Base-by-base conservation (phyloP, 2,329 filamentous ascomycete species). In the Sporothrix inflata region DNA sequence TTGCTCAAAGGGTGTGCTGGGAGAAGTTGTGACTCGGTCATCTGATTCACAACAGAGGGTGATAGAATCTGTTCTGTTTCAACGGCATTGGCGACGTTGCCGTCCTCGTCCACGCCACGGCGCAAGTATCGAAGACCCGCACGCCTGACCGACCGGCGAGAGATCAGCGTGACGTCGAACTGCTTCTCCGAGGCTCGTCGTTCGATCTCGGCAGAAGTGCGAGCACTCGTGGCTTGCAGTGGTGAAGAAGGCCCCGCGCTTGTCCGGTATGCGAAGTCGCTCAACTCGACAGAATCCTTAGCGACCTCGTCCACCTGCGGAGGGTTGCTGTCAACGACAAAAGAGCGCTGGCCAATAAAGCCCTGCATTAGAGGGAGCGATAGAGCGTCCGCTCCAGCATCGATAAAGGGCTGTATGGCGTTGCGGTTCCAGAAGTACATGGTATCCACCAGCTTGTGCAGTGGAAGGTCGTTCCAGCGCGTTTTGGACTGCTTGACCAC, bases 41-140 rank as follows among this genome's bases (percentile, higher is more conserved):
- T 34, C 19, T 69, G 66, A 27, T 73, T 71, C 1, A 89, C 84
- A 2, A 74, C 72, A 3, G 76, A 75, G 0, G 88, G 87, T 0
- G 93, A 96, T 2, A 99, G 85, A 11, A 99, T 91, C 80, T 99
- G 96, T 79, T 99, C 96, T 0, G 95, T 97, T 82, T 99, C 96
- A 24, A 98, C 95, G 38, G 87, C 90, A 78, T 99, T 99, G 21
- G 96, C 96, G 4, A 92, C 90, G 77, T 92, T 90, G 0, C 96
- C 96, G 73, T 94, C 89, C 73, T 98, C 94, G 76, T 99, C 94
- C 27, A 97, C 89, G 7, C 96, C 96, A 34, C 96, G 90, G 11
- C 96, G 91, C 3, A 98, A 85, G 81, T 99, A 99, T 70, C 96
- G 89, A 38, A 98, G 83, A 1, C 96, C 96, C 24, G 95, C 94